A percentile compares a stretch with the other conserved stretches of the same genome.
phyloP scores from a whole-genome alignment of 345 rosid genomes.

The Corchorus olitorius region DNA sequence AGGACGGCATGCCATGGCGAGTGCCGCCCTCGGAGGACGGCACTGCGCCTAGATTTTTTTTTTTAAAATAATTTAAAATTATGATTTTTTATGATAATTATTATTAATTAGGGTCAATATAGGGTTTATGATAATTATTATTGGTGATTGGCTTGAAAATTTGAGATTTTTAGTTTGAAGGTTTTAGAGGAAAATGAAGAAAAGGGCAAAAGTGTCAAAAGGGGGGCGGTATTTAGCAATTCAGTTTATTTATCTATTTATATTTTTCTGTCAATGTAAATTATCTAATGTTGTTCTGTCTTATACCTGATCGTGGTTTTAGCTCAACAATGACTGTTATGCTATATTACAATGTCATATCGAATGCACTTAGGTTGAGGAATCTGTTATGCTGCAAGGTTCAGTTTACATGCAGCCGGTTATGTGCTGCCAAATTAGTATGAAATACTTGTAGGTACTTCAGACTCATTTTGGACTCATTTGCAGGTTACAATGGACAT shows the following conservation, averaged over 20 bases:
- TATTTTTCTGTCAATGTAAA: background rate
- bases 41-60: no score
- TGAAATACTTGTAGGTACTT: background rate
- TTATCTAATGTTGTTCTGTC: background rate
- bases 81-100: no score
- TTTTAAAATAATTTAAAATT: no score
- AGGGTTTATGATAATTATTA: no score
- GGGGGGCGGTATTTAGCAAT: no score
- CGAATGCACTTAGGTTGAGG: background rate
- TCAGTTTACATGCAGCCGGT: background rate
- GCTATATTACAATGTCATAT: background rate
- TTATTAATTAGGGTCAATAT: no score
- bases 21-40: no score
- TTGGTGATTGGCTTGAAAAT: no score
- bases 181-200: no score
- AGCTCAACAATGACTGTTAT: slow-evolving; percentile 3
- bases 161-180: no score
- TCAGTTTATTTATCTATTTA: background rate
- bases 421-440: background rate
- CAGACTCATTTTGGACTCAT: slow-evolving; percentile 12
- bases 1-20: no score
- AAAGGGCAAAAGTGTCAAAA: no score
- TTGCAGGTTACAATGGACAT: slow-evolving; percentile 79
- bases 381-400: slow-evolving; percentile 2
- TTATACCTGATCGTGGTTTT: background rate